Evolutionary conservation across 805 yeast species (phyloP), one percentile per base, ranked within the genome.

Genomic region (Candida glaebosa): DNA sequence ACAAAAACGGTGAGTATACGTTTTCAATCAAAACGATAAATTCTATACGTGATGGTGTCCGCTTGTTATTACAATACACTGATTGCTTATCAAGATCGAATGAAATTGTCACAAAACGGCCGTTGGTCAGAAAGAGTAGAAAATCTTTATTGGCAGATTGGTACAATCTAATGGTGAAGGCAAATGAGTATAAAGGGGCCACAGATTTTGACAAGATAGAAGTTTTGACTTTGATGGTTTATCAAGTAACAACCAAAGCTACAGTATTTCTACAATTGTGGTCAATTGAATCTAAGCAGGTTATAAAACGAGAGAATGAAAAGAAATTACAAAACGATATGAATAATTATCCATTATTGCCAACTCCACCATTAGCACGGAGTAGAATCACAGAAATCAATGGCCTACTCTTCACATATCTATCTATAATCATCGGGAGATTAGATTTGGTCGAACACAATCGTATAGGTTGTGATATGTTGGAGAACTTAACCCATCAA

Each of bases 391-490:
- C 78, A 18, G 90, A 84, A 57, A 75, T 84, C 31, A 75, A 82
- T 50, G 75, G 77, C 19, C 65, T 81, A 4, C 53, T 84, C 12
- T 75, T 76, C 51, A 69, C 78, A 1, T 85, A 85, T 52, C 66
- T 84, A 47, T 82, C 84, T 2, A 53, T 86, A 48, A 75, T 85
- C 7, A 69, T 84, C 12, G 95, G 95, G n/a, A 65, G 95, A 51
- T 61, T 86, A 48, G 93, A 86, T 57, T 69, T 86, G 59, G 78
- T 85, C 26, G 93, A 86, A 54, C 84, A 81, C 50, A 85, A 84
- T 54, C 73, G 80, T 3, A 68, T 69, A 14, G 91, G 91, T 2
- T 81, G 88, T 53, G 83, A 82, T 47, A 58, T 80, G 5, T 58
- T 86, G 40, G 90, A 85, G 51, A 69, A 74, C 14, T 64, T 86